These are phyloP conservation scores for Filobasidium wieringae DNA, from an alignment of 768 basidiomycete species.

Conservation along the genomic window DNA sequence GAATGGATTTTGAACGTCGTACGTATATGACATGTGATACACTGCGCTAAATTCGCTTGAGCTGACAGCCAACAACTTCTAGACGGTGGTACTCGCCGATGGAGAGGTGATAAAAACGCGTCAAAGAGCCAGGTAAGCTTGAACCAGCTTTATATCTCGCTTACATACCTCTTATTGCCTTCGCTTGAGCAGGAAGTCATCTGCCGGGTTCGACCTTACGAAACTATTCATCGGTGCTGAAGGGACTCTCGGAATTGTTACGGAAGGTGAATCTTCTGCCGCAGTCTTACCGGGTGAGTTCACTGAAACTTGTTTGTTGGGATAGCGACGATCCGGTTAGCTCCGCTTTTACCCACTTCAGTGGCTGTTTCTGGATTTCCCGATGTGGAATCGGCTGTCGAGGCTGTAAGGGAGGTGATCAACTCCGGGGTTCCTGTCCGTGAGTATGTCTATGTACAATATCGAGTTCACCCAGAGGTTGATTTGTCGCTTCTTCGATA, in stretches of 20 bases:
- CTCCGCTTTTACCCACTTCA: conserved; percentile 66
- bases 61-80: too few species aligned
- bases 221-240: conserved; percentile 85
- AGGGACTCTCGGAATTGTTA: conserved; percentile 80
- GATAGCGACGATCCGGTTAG: conserved; percentile 65
- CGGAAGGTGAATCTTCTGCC: conserved; percentile 50
- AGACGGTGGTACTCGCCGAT: conserved; percentile 80
- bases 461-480: conserved; percentile 7
- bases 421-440: conserved; percentile 61
- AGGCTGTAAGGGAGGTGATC: conserved; percentile 69
- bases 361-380: conserved; percentile 84
- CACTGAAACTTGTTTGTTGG: not conserved
- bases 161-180: not conserved
- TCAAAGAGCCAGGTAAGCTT: conserved; percentile 27
- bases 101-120: conserved; percentile 88
- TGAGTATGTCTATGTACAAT: conserved; percentile 41
- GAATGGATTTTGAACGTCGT: conserved; percentile 80
- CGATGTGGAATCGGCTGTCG: conserved; percentile 61
- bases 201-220: conserved; percentile 75
- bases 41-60: too few species aligned
- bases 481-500: conserved; percentile 24
- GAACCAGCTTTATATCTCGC: too few species aligned
- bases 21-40: conserved; percentile 31
- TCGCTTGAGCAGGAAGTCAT: conserved; percentile 50
- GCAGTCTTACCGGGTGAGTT: not conserved